phyloP scores from a whole-genome alignment of 208 protist species.

The Wallacemonas sp. region DNA sequence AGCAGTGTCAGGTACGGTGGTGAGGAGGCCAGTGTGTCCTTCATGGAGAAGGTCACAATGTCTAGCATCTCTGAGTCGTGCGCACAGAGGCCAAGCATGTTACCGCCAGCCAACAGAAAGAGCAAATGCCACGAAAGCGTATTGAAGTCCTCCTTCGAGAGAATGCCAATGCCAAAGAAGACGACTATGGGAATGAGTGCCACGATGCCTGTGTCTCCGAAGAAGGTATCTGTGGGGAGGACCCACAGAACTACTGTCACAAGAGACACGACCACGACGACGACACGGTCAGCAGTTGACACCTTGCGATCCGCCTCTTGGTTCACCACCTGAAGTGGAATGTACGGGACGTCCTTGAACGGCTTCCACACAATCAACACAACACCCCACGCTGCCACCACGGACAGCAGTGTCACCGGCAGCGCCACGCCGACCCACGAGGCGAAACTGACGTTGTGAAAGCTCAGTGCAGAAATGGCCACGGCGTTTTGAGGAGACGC shows the following conservation, averaged over 20 bases:
- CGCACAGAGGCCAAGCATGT: conserved; percentile 92
- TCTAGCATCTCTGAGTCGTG: conserved; percentile 83
- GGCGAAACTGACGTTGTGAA: conserved; percentile 81
- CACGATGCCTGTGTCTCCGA: conserved; percentile 92
- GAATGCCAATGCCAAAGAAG: conserved; percentile 91
- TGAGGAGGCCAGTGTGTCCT: conserved; percentile 44
- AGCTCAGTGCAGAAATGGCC: conserved; percentile 74
- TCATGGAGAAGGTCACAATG: conserved; percentile 71
- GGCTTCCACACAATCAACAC: conserved; percentile 87
- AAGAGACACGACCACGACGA: conserved; percentile 70
- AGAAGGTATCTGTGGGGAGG: conserved; percentile 67
- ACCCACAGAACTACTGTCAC: conserved; percentile 88
- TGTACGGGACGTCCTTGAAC: conserved; percentile 82
- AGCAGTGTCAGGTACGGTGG: conserved; percentile 71
- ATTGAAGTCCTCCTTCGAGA: conserved; percentile 92
- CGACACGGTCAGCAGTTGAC: conserved; percentile 41
- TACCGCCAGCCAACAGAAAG: conserved; percentile 92
- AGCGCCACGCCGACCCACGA: conserved; percentile 82
- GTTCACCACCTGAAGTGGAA: conserved; percentile 85
- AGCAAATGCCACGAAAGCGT: conserved; percentile 93
- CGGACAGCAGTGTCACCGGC: conserved; percentile 67
- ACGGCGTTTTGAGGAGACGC: conserved; percentile 94
- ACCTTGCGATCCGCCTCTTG: conserved; percentile 44
- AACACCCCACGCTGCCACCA: conserved; percentile 69
- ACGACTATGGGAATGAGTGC: conserved; percentile 91